Conservation (phyloP, 768 basidiomycete species). For the Tylopilus rubrobrunneus region DNA sequence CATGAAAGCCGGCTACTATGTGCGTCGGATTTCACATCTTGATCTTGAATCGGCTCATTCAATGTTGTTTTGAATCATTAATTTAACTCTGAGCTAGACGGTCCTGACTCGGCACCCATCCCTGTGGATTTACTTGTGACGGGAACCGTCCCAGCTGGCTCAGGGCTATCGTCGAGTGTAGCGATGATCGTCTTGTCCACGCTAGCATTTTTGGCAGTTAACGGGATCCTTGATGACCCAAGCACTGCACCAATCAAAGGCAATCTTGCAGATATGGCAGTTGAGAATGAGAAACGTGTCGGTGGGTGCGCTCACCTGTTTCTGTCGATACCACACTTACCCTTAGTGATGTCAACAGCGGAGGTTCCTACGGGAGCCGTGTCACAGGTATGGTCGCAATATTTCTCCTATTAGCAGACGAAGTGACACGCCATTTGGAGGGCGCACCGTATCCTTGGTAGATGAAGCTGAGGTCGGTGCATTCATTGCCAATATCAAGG, state of each 20-base stretch:
- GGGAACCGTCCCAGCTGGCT: conserved; percentile 82
- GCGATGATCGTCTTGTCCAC: conserved; percentile 90
- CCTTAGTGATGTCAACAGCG: conserved; percentile 61
- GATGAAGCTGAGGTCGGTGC: conserved; percentile 53
- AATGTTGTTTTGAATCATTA: conserved; percentile 68
- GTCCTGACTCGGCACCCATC: conserved; percentile 36
- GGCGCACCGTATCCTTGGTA: conserved; percentile 82
- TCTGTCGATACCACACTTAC: neutral
- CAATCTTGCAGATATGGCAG: conserved; percentile 70
- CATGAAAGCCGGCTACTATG: conserved; percentile 82
- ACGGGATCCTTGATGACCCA: conserved; percentile 50
- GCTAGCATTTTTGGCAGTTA: conserved; percentile 73
- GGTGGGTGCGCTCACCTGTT: conserved; percentile 35
- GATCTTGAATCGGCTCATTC: neutral
- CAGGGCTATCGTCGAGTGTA: conserved; percentile 83
- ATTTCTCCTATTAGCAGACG: neutral
- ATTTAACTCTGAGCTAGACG: conserved; percentile 34
- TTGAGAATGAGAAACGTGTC: conserved; percentile 82
- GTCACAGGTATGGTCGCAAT: conserved; percentile 59
- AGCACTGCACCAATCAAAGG: conserved; percentile 46
- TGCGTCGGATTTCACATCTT: conserved; percentile 31
- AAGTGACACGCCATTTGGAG: conserved; percentile 56
- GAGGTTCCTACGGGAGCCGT: conserved; percentile 78
- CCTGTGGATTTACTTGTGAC: conserved; percentile 74
- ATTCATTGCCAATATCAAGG: conserved; percentile 62